These are phyloP conservation scores for Xeromyces bisporus DNA, from an alignment of 495 filamentous ascomycete genomes.

Conservation along the genomic window DNA sequence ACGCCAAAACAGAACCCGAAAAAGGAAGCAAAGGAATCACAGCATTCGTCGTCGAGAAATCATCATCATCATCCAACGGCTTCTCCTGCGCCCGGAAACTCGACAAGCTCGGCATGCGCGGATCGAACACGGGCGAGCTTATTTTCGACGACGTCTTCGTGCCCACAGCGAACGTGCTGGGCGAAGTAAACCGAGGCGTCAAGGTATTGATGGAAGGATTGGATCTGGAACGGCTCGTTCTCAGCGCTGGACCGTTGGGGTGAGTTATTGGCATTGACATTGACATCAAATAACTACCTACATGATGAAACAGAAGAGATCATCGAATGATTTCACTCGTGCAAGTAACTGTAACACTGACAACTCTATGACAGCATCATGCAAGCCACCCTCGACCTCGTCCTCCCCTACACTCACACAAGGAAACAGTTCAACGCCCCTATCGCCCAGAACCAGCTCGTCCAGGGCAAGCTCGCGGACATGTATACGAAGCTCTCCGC, in stretches of 20 bases:
- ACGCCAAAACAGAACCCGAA: slow-evolving; percentile 81
- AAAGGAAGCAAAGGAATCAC: slow-evolving; percentile 83
- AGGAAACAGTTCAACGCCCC: slow-evolving; percentile 79
- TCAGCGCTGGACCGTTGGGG: slow-evolving; percentile 80
- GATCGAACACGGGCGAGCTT: slow-evolving; percentile 89
- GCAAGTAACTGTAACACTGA: background rate
- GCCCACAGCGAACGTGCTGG: slow-evolving; percentile 64
- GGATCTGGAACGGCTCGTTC: slow-evolving; percentile 83
- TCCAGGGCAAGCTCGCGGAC: slow-evolving; percentile 87
- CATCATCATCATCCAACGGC: slow-evolving; percentile 43
- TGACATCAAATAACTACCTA: background rate
- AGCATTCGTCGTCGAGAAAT: slow-evolving; percentile 73
- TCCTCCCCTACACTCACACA: slow-evolving; percentile 76
- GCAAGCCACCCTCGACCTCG: slow-evolving; percentile 78
- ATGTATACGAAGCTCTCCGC: slow-evolving; percentile 93
- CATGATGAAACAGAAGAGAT: background rate
- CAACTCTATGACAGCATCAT: slow-evolving; percentile 47
- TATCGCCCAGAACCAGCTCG: slow-evolving; percentile 81
- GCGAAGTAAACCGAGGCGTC: slow-evolving; percentile 64
- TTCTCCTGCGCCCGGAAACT: slow-evolving; percentile 84
- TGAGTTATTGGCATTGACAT: slow-evolving; percentile 10
- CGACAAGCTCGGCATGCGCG: slow-evolving; percentile 97
- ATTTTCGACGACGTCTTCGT: slow-evolving; percentile 89
- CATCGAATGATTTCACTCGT: background rate
- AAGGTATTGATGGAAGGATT: slow-evolving; percentile 90